Evolutionary conservation across 345 rosid genomes (phyloP), one percentile per base, ranked within the genome.

Genomic region (Pugionium cornutum): DNA sequence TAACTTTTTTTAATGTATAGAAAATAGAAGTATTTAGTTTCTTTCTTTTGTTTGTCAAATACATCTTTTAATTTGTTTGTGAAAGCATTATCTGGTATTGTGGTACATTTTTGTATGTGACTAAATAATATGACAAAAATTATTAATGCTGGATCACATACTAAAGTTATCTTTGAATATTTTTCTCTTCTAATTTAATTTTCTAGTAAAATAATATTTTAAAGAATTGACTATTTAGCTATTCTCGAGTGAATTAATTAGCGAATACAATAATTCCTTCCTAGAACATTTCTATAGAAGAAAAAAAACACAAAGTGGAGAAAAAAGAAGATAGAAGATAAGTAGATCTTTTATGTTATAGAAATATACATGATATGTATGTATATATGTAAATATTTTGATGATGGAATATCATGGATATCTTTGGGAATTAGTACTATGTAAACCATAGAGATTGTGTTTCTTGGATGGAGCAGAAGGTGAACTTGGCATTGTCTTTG

Each of bases 391-490:
- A n/a, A 51, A 37, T 71, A 48, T 47, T 27, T 64, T n/a, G n/a
- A n/a, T n/a, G n/a, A n/a, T n/a, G n/a, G 6, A 50, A 51, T 41
- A 71, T 83, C 80, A 83, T 42, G 83, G 85, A 25, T 35, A 66
- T 44, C 53, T 46, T 51, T 64, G 62, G 40, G 68, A 54, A 9
- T 57, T 34, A 10, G 61, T 42, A 53, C 82, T 84, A 45, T 79
- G 76, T 32, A 81, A 46, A 25, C 89, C 84, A 42, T 77, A 64
- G 54, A 11, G 69, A 58, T 87, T 84, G 78, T 87, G 94, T 71
- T 60, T 58, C 78, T 61, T 87, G 25, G 94, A 87, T 56, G 94
- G 94, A 48, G 77, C 89, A 46, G 94, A 87, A 41, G 79, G 84
- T 49, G 90, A 90, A 69, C 83, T 75, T 32, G 83, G 86, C 41